Evolutionary conservation across 768 basidiomycete species (phyloP), one percentile per base, ranked within the genome.

Genomic region (Mycena rebaudengoi): DNA sequence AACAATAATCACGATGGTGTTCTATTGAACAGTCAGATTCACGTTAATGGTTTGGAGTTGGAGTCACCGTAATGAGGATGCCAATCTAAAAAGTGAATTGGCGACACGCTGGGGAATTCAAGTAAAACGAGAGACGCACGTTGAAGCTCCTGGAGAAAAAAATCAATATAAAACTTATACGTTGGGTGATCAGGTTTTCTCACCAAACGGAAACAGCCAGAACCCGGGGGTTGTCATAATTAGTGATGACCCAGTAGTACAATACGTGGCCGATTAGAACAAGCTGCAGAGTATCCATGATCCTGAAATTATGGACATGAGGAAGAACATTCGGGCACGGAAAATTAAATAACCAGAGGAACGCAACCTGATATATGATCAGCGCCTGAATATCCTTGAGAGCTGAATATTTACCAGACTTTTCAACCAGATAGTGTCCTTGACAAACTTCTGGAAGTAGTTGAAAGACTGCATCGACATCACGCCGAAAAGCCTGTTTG

Each of bases 391-490:
- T 14, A 20, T 43, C 39, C 20, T 33, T 52, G 25, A 53, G 23
- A 28, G 2, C 16, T 21, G 16, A 65, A n/a, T n/a, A n/a, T 77
- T 66, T 48, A 78, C 82, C 11, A 74, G 43, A 25, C 73, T 13
- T 64, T 75, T 80, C 55, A 82, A 71, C 39, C 46, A 18, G 16
- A 56, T 14, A 1, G 52, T 67, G 59, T 82, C 82, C 6, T 70
- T 67, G 7, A 70, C 59, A 29, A 70, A 72, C 45, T 72, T 71
- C 43, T 71, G 76, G 64, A 76, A 83, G 69, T 80, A 84, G 45
- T 75, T 66, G 54, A 74, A 80, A 6, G 77, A 76, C 67, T 84
- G 82, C 25, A 77, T 66, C 44, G 75, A 82, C 21, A 79, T 80
- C 7, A 81, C 68, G 12, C 82, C 83, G 67, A 79, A 84, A 40